Evolutionary conservation across 129 eudicot species (phyloP), one percentile per base, ranked within the genome.

Genomic region (Tagetes erecta): DNA sequence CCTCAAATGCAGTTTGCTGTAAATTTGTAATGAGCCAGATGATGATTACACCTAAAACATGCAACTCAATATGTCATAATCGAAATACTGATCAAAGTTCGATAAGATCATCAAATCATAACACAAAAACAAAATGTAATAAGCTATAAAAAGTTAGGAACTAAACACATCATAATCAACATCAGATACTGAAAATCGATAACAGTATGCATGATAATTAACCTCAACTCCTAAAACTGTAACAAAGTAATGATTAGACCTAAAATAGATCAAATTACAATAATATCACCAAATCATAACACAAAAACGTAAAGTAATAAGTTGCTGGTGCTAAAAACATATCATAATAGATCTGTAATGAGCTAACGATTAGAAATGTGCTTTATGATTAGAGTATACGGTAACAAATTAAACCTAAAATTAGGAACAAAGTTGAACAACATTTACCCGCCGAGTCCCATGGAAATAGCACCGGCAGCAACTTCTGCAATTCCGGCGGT

Each of bases 401-500:
- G 33, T 4, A 51, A 51, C 4, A 52, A 64, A 64, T 3, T n/a
- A 75, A 66, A 66, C 68, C 75, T 57, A 42, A 38, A 66, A 30
- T 6, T 8, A 41, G 3, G 40, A 38, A n/a, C 27, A 1, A 45
- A 36, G 57, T 71, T 1, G 8, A 5, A 38, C n/a, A 4, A 13
- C 47, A 14, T 1, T 37, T 86, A 92, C 98, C 98, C 98, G 76
- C 98, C 98, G 72, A 92, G 98, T 38, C 98, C 98, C 98, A 92
- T 92, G 41, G 98, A 86, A 68, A 93, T 90, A 60, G 98, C 97
- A 63, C 97, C 98, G 65, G 98, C 98, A 33, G 96, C 98, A 27
- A 93, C 96, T 78, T 93, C 98, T 2, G 98, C 98, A 10, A 93
- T 81, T 38, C 98, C 98, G 72, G 98, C 98, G 27, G 98, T 92